phyloP scores from a whole-genome alignment of 306 rosid genomes.

The Quercus berberidifolia region DNA sequence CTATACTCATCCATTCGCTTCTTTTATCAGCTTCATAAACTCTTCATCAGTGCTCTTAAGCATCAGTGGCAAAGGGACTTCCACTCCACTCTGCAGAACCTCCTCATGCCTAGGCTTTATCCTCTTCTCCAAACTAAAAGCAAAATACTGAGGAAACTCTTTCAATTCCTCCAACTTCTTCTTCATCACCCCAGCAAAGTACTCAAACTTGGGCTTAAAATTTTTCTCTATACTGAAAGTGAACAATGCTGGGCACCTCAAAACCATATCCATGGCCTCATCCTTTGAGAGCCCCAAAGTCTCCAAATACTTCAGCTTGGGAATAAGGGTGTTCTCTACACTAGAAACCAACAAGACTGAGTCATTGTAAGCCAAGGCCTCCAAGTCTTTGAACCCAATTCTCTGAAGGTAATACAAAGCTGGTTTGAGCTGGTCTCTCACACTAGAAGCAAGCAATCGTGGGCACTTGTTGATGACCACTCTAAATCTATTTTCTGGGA shows the following conservation, averaged over 20 bases:
- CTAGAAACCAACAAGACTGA: conserved; percentile 71
- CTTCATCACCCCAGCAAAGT: conserved; percentile 53
- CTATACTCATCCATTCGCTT: conserved; percentile 9
- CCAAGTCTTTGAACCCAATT: conserved; percentile 65
- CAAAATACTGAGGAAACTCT: conserved; percentile 83
- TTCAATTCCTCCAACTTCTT: conserved; percentile 58
- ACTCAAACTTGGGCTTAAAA: conserved; percentile 74
- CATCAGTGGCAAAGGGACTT: conserved; percentile 61
- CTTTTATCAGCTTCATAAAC: conserved; percentile 45
- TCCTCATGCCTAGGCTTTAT: conserved; percentile 78
- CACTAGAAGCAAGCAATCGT: conserved; percentile 74
- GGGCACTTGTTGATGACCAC: conserved; percentile 78
- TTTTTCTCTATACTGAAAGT: conserved; percentile 87
- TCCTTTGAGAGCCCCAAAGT: conserved; percentile 51
- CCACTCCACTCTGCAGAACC: conserved; percentile 43
- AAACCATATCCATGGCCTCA: conserved; percentile 55
- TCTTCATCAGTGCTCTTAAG: conserved; percentile 79
- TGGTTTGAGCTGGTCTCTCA: conserved; percentile 74
- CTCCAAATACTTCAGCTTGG: conserved; percentile 61
- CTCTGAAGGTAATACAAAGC: conserved; percentile 64
- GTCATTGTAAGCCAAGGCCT: conserved; percentile 64
- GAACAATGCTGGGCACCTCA: conserved; percentile 73
- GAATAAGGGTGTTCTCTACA: conserved; percentile 71
- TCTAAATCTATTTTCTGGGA: conserved; percentile 61
- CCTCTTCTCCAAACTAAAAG: conserved; percentile 90